phyloP scores from a whole-genome alignment of 129 eudicot genomes.

The Rutidosis leptorrhynchoides region DNA sequence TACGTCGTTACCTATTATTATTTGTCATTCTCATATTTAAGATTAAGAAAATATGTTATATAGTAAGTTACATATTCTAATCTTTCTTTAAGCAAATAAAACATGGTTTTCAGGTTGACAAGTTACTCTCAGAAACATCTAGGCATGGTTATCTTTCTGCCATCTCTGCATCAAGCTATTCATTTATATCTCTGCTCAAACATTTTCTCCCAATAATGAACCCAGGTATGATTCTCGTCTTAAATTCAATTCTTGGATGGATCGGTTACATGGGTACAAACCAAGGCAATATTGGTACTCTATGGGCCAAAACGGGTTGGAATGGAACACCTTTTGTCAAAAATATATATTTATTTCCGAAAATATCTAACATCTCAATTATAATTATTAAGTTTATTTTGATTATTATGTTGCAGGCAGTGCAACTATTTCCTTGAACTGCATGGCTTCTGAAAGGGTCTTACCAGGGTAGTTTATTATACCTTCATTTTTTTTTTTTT shows the following conservation, averaged over 20 bases:
- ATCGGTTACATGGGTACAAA: background rate
- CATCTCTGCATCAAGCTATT: conserved; percentile 17
- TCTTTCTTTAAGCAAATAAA: background rate
- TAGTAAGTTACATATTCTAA: no score
- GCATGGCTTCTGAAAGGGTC: background rate
- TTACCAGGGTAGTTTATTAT: background rate
- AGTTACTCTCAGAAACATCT: background rate
- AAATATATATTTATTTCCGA: background rate
- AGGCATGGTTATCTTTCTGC: conserved; percentile 6
- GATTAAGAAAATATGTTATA: no score
- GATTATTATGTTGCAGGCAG: conserved; percentile 3
- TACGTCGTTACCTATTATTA: no score
- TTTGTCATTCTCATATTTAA: no score
- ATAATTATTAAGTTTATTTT: background rate
- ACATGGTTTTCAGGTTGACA: conserved; percentile 3
- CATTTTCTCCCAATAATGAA: conserved; percentile 15
- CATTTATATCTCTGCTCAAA: conserved; percentile 6
- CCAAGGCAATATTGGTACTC: background rate
- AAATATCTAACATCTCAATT: background rate
- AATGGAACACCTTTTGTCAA: background rate
- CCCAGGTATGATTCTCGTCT: conserved; percentile 6
- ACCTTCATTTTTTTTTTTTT: background rate
- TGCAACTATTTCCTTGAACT: conserved; percentile 9
- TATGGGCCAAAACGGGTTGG: background rate
- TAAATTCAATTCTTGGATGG: background rate